Base-by-base conservation (phyloP, 2,329 filamentous ascomycete genomes). In the Fusarium pseudonygamai region DNA sequence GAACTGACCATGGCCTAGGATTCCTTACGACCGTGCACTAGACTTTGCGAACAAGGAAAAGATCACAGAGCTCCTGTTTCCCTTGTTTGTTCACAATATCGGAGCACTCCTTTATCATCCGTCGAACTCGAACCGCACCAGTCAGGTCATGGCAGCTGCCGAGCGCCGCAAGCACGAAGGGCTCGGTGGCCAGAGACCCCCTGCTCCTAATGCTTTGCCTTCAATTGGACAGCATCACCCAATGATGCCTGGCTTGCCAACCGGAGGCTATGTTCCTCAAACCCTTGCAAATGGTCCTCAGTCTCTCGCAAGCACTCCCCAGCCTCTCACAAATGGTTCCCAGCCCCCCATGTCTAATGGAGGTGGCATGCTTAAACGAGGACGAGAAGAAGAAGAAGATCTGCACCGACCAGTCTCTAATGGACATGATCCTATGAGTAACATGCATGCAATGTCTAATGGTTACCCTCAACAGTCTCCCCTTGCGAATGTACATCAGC, bases 1-100 rank as follows among this genome's bases (percentile, higher is more conserved):
- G 49, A 40, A 61, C 80, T 81, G 75, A 82, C 70, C 36, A 72
- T 73, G 73, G 67, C 55, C 24, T 77, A 98, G 95, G 95, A 99
- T 99, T 79, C 96, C 96, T 5, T 98, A 97, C 78, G 96, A 98
- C 77, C 92, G 96, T 75, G 96, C 96, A n/a, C 86, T 99, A 60
- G 96, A 98, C 78, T 98, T 99, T 81, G 96, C 96, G 74, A 99
- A 99, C 86, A 98, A 98, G 88, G 96, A 99, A 84, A 98, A 98
- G 85, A 99, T 98, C 73, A 98, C 96, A 0, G 96, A 98, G 83
- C 86, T 95, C 53, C 85, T 98, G 61, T 99, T 98, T 82, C 96
- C 96, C 59, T 87, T 99, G 55, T 99, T 99, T 81, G 96, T 98
- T 43, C 95, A 98, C 83, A 97, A 98, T 83, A 98, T 98, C 80